A percentile compares a stretch with the other conserved stretches of the same genome.
These are phyloP conservation scores for Ogataea allantospora DNA, from an alignment of 805 yeast species.

Conservation along the genomic window DNA sequence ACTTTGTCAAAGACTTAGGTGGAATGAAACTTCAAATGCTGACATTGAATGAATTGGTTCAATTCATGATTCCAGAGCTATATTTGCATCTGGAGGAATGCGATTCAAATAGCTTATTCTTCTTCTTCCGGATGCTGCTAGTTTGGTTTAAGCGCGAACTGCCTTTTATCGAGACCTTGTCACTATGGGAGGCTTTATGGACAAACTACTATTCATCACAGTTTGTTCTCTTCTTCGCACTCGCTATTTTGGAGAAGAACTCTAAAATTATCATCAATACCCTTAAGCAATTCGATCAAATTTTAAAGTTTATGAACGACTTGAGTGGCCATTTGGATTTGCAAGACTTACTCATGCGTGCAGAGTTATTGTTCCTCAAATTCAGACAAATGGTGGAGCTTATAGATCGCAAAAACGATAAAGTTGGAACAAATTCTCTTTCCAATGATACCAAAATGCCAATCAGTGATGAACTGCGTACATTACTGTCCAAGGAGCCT, in stretches of 20 bases:
- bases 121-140: slow-evolving; percentile 90
- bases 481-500: slow-evolving; percentile 56
- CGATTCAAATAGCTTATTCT: slow-evolving; percentile 86
- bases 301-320: slow-evolving; percentile 89
- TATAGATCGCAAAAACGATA: slow-evolving; percentile 52
- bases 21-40: slow-evolving; percentile 91
- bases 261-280: slow-evolving; percentile 74
- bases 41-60: slow-evolving; percentile 80
- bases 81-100: slow-evolving; percentile 82
- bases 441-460: slow-evolving; percentile 16
- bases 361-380: slow-evolving; percentile 78
- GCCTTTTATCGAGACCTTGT: slow-evolving; percentile 68
- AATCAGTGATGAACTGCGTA: slow-evolving; percentile 54
- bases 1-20: slow-evolving; percentile 84
- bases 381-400: slow-evolving; percentile 78
- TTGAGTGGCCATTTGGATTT: slow-evolving; percentile 72
- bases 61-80: slow-evolving; percentile 82
- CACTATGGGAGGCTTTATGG: slow-evolving; percentile 91
- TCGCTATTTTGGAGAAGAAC: slow-evolving; percentile 87
- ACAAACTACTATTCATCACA: slow-evolving; percentile 86
- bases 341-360: slow-evolving; percentile 74
- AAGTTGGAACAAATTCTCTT: slow-evolving; percentile 19
- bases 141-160: slow-evolving; percentile 97
- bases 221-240: slow-evolving; percentile 81
- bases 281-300: slow-evolving; percentile 81